Evolutionary conservation across 2,329 filamentous ascomycete species (phyloP), one percentile per base, ranked within the genome.

Genomic region (Diaporthe citri): DNA sequence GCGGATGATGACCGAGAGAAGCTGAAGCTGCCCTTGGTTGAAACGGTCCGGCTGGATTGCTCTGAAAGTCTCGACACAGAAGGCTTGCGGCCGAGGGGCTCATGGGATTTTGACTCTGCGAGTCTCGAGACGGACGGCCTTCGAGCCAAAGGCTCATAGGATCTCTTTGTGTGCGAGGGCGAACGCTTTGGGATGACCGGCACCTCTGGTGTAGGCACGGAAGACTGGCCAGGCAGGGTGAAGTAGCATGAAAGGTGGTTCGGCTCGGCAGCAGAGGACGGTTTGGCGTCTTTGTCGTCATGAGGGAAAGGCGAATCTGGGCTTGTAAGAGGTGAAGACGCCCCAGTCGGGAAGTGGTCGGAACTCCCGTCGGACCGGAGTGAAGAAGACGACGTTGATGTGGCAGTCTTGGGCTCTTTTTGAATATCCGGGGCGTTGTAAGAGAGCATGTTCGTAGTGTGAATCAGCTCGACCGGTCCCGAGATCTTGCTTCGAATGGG

Each of bases 371-470:
- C 91, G 4, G 93, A 93, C 78, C 89, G 88, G 75, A 84, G 85
- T 3, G 89, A 87, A 41, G 85, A 86, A 79, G 87, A 87, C 81
- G 87, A 87, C 52, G 89, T 90, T 17, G 87, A 90, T 15, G 82
- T 79, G n/a, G 88, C 85, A 3, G 89, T 87, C 39, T 81, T 80
- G 78, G 82, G 81, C 25, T 77, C 71, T 39, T 75, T 72, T 59
- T 87, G 86, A 77, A 98, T 92, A 82, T 98, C 94, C 69, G 96
- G 96, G 13, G 97, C 96, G 82, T 96, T 96, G 89, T 98, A 98
- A 10, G 95, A 95, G 72, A 98, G 92, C 90, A 97, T 95, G 85
- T 98, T 99, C 79, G 97, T 98, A 7, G 96, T 98, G 75, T 97
- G 97, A 66, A 98, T 88, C 77, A 99, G 89, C 84, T 95, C 93